Conservation (phyloP, 2,329 filamentous ascomycete species). For the Phialophora expanda region DNA sequence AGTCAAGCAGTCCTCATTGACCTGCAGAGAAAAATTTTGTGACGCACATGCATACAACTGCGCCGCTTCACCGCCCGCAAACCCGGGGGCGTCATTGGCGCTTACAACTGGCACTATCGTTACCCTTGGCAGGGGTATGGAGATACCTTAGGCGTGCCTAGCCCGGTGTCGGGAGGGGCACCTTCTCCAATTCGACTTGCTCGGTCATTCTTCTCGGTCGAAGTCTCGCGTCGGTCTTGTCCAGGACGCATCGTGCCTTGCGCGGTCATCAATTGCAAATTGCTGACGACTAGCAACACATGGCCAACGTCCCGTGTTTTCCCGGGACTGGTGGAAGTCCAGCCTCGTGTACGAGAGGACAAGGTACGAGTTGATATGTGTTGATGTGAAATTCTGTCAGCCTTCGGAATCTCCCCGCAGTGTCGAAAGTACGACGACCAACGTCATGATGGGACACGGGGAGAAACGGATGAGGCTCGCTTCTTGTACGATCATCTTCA, state of each 20-base stretch:
- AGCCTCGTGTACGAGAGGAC: neutral
- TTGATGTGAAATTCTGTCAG: slow-evolving; percentile 14
- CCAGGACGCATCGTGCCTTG: neutral
- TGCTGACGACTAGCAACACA: neutral
- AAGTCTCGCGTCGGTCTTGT: neutral
- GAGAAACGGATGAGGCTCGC: slow-evolving; percentile 15
- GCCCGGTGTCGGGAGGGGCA: slow-evolving; percentile 4
- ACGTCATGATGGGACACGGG: slow-evolving; percentile 19
- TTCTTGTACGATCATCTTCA: neutral
- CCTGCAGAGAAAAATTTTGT: slow-evolving; percentile 15
- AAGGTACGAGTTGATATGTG: neutral
- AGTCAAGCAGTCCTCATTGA: neutral
- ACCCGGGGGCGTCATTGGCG: neutral
- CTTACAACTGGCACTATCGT: neutral
- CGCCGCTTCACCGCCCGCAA: slow-evolving; percentile 15
- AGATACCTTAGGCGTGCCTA: neutral
- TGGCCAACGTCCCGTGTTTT: slow-evolving; percentile 5
- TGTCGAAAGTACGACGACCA: slow-evolving; percentile 2
- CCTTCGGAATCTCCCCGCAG: slow-evolving; percentile 16
- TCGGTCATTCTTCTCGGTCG: neutral
- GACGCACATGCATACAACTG: slow-evolving; percentile 5
- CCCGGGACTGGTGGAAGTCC: neutral
- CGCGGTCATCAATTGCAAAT: neutral
- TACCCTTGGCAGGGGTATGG: neutral
- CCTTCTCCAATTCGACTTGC: neutral